Base-by-base conservation (phyloP, 1,284 basidiomycete species). In the Lentinula novae-zelandiae region DNA sequence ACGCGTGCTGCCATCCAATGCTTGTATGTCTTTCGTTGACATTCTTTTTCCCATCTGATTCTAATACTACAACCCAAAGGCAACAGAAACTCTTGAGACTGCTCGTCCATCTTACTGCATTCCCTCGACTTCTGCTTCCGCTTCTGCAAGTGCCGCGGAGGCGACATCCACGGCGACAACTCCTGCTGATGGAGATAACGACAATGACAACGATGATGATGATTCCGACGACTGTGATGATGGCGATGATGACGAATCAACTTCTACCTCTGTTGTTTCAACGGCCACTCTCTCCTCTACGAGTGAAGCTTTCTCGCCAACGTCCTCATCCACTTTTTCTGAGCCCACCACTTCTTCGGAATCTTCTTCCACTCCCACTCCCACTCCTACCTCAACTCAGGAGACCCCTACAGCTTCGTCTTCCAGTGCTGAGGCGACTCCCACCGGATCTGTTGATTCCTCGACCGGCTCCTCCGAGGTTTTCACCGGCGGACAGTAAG, bases 51-150 rank as follows among this genome's bases (percentile, higher is more conserved):
- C 22, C 15, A 15, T 10, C 33, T 38, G 12, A 52, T 15, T 46
- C 15, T 15, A 20, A 33, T 3, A 46, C 10, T 46, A n/a, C 9
- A 17, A 10, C 17, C 0, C 7, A 36, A 63, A 81, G 81, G 74
- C 80, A 39, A 79, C 70, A 54, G 75, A 87, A 75, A 80, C 75
- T 60, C 75, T 85, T 54, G 68, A 69, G 10, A 74, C 70, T 58
- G 72, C 75, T 69, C 83, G 82, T 62, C 74, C 78, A 27, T 66
- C 80, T n/a, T 74, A 84, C 69, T 91, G 89, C 73, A 71, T 66
- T 58, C 73, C 75, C n/a, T 68, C 72, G 40, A 50, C 67, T 33
- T 64, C 70, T 15, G 62, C 68, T 34, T 65, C 61, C 20, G 17
- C 64, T 13, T 61, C 65, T 33, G 57, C 68, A 36, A 55, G 53